Base-by-base conservation (phyloP, 352 stramenopile genomes). In the Phytophthora macrochlamydospora region DNA sequence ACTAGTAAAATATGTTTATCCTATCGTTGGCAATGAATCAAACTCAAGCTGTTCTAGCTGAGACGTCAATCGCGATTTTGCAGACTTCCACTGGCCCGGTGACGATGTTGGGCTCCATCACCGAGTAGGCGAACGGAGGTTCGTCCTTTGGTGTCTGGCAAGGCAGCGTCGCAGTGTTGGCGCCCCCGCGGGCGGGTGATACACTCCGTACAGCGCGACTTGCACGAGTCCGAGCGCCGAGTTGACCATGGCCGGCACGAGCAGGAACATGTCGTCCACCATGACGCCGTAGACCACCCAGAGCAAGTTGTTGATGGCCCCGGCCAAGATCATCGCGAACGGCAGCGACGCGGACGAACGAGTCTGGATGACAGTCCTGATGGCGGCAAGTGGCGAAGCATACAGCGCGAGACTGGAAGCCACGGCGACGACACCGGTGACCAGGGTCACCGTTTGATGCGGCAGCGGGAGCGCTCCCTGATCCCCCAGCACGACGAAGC, bases 261-360 rank as follows among this genome's bases (percentile, higher is more conserved):
- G 58, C n/a, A 94, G 52, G 45, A 92, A 63, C n/a, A 78, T 46
- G 37, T 92, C 79, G 50, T 71, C 43, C 30, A 89, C 63, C 33
- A 91, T 63, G 37, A 68, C 49, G 32, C 78, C 80, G 72, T 92
- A 94, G 53, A 87, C 64, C 45, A 90, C 68, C 85, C 85, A 94
- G n/a, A 92, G 62, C 12, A 73, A 55, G 64, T 92, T 94, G 81
- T 92, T 94, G 54, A 81, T 57, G n/a, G 78, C 51, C 2, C 81
- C 85, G 12, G 82, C 73, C 42, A 85, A 31, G 43, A 87, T 79
- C 82, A 94, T 90, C 1, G 71, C 63, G 48, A 92, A 79, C 29
- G 76, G 79, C 49, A 94, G 77, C 24, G 79, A 92, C 31, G 48
- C 73, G 6, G 78, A 85, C 12, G 81, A 89, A 43, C 77, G 76